phyloP scores from a whole-genome alignment of 257 asterid genomes.

The Ligustrum vulgare region DNA sequence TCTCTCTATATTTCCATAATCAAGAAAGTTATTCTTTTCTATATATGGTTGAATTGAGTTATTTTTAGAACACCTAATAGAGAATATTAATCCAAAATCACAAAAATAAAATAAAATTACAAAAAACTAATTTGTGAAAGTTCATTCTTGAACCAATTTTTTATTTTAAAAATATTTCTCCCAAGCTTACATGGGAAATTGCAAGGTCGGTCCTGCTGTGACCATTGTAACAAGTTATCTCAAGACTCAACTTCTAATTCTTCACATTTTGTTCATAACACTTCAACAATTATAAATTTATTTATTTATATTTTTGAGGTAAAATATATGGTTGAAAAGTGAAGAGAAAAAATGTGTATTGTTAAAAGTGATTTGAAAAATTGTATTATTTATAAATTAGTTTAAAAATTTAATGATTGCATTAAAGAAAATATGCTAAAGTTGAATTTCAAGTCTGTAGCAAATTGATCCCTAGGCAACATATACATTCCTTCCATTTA shows the following conservation, averaged over 20 bases:
- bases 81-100: neutral
- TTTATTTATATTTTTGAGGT: too few relatives aligned
- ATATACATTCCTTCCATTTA: too few relatives aligned
- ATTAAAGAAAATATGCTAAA: too few relatives aligned
- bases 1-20: neutral
- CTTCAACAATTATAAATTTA: too few relatives aligned
- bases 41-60: neutral
- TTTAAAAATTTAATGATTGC: too few relatives aligned
- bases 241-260: neutral
- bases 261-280: too few relatives aligned
- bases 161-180: neutral
- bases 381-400: too few relatives aligned
- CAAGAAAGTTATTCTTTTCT: neutral
- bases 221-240: neutral
- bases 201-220: neutral
- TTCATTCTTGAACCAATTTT: neutral
- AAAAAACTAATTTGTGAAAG: neutral
- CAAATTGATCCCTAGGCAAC: too few relatives aligned
- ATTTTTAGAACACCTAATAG: neutral
- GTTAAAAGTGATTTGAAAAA: too few relatives aligned
- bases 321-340: too few relatives aligned
- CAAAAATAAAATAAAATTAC: neutral
- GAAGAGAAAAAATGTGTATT: too few relatives aligned
- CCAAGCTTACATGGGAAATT: neutral
- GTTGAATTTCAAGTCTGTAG: too few relatives aligned